Conservation (phyloP, 805 yeast genomes). For the Komagataella ulmi region DNA sequence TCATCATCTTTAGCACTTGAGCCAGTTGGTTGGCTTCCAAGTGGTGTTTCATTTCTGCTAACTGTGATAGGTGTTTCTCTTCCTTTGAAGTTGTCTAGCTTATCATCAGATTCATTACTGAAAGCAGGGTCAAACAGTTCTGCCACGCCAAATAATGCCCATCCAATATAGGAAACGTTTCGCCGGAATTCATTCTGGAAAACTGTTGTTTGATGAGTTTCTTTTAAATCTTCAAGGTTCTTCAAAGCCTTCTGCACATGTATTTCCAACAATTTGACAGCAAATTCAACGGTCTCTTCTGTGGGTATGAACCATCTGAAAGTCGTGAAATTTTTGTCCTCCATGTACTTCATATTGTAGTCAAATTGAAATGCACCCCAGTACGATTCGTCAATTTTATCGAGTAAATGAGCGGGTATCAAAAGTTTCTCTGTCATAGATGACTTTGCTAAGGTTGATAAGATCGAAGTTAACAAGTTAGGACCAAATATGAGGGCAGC, state of each 20-base stretch:
- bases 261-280: slow-evolving; percentile 1
- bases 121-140: slow-evolving; percentile 55
- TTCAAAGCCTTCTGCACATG: background rate
- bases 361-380: slow-evolving; percentile 73
- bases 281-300: slow-evolving; percentile 28
- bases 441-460: slow-evolving; percentile 50
- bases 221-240: background rate
- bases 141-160: slow-evolving; percentile 55
- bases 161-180: slow-evolving; percentile 42
- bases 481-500: slow-evolving; percentile 41
- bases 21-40: background rate
- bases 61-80: slow-evolving; percentile 6
- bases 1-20: background rate
- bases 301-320: slow-evolving; percentile 73
- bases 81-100: slow-evolving; percentile 12
- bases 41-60: background rate
- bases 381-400: slow-evolving; percentile 28
- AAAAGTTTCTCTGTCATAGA: slow-evolving; percentile 43
- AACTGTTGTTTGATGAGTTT: background rate
- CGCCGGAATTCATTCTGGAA: slow-evolving; percentile 22
- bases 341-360: slow-evolving; percentile 17
- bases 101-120: slow-evolving; percentile 10
- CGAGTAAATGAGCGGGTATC: slow-evolving; percentile 30
- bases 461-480: slow-evolving; percentile 45
- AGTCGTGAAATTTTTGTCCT: slow-evolving; percentile 21